Evolutionary conservation across 179 eudicot species (phyloP).

Genomic region (Silene vulgaris): DNA sequence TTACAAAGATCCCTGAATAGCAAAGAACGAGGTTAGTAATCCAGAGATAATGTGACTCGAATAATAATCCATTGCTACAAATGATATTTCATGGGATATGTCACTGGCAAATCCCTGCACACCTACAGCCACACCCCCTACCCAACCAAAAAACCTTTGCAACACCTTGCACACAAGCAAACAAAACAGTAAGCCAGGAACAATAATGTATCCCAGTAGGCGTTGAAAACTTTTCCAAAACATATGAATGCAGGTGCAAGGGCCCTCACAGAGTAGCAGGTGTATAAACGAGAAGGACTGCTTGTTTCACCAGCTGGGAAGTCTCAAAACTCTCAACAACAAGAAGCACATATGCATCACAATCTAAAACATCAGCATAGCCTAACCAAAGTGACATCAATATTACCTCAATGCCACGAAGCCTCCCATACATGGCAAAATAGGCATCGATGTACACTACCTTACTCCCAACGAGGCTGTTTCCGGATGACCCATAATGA

Average conservation of each 20-base stretch:
- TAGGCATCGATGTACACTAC: not conserved
- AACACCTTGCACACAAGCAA: no score
- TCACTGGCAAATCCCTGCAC: not conserved
- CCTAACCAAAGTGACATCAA: no score
- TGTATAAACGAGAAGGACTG: not conserved
- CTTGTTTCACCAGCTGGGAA: not conserved
- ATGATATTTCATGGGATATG: not conserved
- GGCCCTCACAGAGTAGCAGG: not conserved
- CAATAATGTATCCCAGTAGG: no score
- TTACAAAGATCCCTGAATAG: slow-evolving; percentile 51
- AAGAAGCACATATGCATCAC: not conserved
- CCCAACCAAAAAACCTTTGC: no score
- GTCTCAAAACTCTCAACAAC: not conserved
- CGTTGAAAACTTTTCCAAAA: no score
- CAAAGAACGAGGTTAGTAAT: slow-evolving; percentile 18
- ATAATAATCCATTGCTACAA: not conserved
- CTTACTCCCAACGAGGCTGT: not conserved
- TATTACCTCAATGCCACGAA: no score
- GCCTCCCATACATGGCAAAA: not conserved
- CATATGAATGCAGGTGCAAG: no score
- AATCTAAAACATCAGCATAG: not conserved
- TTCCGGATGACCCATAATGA: not conserved
- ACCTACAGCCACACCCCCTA: not conserved
- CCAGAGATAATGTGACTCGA: not conserved
- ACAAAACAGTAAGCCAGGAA: no score